phyloP scores from a whole-genome alignment of 2,329 filamentous ascomycete genomes.

The Trichoderma sp. region DNA sequence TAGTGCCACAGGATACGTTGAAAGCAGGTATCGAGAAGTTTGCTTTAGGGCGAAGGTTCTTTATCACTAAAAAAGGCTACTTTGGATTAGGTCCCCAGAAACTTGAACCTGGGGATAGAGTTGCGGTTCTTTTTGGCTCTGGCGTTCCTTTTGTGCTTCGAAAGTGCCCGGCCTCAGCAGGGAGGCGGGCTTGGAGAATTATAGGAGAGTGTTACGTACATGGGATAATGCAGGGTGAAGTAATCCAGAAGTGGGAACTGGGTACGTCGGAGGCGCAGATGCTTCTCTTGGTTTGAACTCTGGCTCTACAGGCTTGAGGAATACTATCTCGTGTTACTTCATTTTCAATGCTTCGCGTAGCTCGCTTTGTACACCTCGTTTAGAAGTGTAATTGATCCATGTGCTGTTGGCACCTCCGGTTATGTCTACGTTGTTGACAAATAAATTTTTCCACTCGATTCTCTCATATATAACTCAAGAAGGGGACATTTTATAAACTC shows the following conservation, averaged over 20 bases:
- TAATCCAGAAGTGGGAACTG: background rate
- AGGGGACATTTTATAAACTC: too few species aligned
- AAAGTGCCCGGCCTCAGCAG: background rate
- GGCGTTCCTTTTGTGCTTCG: slow-evolving; percentile 9
- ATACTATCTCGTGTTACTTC: background rate
- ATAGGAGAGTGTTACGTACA: slow-evolving; percentile 9
- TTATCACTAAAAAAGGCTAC: slow-evolving; percentile 8
- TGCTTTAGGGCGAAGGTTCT: background rate
- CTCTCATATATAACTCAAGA: too few species aligned
- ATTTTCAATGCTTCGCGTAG: too few species aligned
- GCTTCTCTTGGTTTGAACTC: background rate
- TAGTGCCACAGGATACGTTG: background rate
- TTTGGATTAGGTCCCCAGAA: slow-evolving; percentile 7
- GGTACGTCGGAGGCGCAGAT: background rate
- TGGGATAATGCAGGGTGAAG: slow-evolving; percentile 11
- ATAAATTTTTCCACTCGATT: too few species aligned
- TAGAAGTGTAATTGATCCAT: too few species aligned
- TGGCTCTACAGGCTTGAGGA: background rate
- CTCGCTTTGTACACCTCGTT: background rate
- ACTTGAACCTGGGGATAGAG: background rate
- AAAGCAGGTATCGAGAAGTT: slow-evolving; percentile 1
- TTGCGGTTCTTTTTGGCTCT: background rate
- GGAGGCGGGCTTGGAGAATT: background rate
- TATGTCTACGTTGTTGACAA: too few species aligned
- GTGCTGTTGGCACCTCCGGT: too few species aligned